phyloP scores from a whole-genome alignment of 1,284 basidiomycete species.

The Leccinum fallax region DNA sequence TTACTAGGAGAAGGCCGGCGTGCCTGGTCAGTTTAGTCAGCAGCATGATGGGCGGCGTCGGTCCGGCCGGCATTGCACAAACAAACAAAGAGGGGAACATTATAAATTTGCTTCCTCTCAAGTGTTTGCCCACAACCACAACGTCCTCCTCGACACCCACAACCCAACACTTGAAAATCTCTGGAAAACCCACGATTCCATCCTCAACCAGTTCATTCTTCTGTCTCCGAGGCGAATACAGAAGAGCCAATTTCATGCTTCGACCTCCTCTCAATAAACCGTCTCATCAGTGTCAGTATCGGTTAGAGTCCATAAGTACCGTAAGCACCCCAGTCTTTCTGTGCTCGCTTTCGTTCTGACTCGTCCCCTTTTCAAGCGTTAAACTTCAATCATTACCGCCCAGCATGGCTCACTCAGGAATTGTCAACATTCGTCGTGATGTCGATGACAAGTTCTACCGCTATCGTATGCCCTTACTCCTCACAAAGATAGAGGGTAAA shows the following conservation, averaged over 20 bases:
- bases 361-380: slow-evolving; percentile 49
- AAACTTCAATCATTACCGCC: slow-evolving; percentile 40
- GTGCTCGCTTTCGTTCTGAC: neutral
- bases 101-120: slow-evolving; percentile 33
- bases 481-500: slow-evolving; percentile 98
- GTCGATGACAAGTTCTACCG: slow-evolving; percentile 95
- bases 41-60: no score
- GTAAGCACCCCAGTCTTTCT: slow-evolving; percentile 41
- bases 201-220: slow-evolving; percentile 54
- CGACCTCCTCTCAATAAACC: slow-evolving; percentile 75
- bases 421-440: slow-evolving; percentile 98
- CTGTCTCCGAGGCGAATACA: slow-evolving; percentile 64
- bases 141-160: slow-evolving; percentile 4
- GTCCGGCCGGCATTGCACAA: slow-evolving; percentile 22
- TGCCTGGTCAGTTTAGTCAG: no score
- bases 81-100: slow-evolving; percentile 18
- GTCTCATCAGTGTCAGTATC: slow-evolving; percentile 62
- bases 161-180: slow-evolving; percentile 4
- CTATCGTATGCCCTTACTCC: slow-evolving; percentile 94
- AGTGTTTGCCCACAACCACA: slow-evolving; percentile 11
- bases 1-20: no score
- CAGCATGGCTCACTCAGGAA: slow-evolving; percentile 84
- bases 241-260: slow-evolving; percentile 71
- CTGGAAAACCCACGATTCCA: slow-evolving; percentile 59
- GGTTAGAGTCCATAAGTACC: slow-evolving; percentile 58